phyloP scores from a whole-genome alignment of 2,329 filamentous ascomycete genomes.

The Scytalidium lignicola region DNA sequence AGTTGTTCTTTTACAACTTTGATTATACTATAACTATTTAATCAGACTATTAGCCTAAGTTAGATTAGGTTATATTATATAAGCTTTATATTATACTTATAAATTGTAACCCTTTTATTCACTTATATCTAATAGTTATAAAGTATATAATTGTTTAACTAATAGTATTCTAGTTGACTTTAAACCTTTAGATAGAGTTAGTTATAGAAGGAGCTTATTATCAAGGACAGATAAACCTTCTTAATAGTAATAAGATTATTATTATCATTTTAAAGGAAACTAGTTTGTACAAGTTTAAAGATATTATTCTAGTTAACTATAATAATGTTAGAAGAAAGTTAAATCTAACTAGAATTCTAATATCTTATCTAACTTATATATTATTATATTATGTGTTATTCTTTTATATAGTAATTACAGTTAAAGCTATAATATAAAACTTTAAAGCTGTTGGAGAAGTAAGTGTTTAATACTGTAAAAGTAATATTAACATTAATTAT shows the following conservation, averaged over 20 bases:
- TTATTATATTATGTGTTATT: background rate
- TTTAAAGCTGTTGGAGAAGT: background rate
- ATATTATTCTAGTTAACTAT: background rate
- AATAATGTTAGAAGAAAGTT: background rate
- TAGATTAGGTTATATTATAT: background rate
- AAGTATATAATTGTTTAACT: background rate
- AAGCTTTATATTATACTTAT: background rate
- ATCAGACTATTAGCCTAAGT: background rate
- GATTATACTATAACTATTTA: background rate
- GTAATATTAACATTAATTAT: background rate
- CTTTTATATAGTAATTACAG: background rate
- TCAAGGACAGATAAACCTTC: background rate
- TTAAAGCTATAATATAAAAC: background rate
- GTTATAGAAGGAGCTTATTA: background rate
- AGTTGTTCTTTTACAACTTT: constrained; percentile 3
- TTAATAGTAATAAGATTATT: background rate
- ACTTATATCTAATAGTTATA: background rate
- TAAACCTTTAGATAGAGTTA: background rate
- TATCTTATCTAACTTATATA: background rate
- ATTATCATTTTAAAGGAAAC: background rate
- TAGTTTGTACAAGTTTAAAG: background rate
- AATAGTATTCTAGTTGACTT: background rate
- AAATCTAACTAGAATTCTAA: background rate
- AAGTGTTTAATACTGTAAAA: background rate
- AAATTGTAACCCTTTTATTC: background rate